phyloP scores from a whole-genome alignment of 192 early-diverging fungal genomes.

The Phycomyces blakesleeanus region DNA sequence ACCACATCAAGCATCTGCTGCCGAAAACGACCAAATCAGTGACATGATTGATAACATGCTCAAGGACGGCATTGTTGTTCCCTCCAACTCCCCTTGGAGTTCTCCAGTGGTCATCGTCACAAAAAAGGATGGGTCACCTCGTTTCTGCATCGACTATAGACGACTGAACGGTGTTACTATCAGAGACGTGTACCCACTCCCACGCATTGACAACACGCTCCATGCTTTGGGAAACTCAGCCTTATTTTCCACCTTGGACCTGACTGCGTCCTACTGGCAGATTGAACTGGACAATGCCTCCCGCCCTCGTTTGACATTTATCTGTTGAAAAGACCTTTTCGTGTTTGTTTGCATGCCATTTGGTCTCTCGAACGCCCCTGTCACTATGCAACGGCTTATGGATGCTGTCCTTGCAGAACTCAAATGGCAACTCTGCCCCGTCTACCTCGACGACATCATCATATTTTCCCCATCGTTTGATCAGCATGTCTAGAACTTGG shows the following conservation, averaged over 20 bases:
- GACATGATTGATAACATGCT: conserved; percentile 29
- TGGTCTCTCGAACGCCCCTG: conserved; percentile 57
- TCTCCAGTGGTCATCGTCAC: conserved; percentile 2
- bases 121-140: background rate
- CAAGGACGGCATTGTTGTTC: background rate
- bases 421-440: conserved; percentile 22
- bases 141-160: conserved; percentile 36
- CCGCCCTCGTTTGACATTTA: conserved; percentile 27
- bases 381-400: conserved; percentile 47
- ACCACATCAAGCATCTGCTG: conserved; percentile 14
- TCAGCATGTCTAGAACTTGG: conserved; percentile 14
- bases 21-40: conserved; percentile 13
- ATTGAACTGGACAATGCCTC: background rate
- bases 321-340: conserved; percentile 37
- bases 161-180: conserved; percentile 37
- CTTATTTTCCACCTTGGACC: conserved; percentile 22
- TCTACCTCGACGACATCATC: conserved; percentile 41
- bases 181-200: conserved; percentile 38
- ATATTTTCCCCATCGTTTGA: conserved; percentile 27
- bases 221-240: conserved; percentile 10
- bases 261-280: conserved; percentile 3
- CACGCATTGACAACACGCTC: conserved; percentile 34
- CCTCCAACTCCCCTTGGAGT: background rate
- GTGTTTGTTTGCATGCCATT: conserved; percentile 58
- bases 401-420: conserved; percentile 35